Percentiles rank a stretch among this genome's conserved stretches.
phyloP scores from a whole-genome alignment of 768 basidiomycete species.

The Auriscalpium orientale region DNA sequence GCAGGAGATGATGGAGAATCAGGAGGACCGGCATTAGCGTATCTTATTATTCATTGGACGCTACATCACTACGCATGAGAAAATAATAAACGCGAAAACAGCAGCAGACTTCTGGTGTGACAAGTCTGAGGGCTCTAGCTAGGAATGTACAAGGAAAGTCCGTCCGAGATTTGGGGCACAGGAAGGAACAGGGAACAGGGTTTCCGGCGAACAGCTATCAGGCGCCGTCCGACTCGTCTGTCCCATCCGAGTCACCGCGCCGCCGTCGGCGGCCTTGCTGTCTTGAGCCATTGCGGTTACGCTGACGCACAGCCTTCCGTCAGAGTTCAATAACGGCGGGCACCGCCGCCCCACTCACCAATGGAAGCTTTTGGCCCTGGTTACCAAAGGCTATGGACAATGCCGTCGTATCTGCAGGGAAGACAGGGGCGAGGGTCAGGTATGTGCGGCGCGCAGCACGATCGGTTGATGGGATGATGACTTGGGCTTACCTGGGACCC shows the following conservation, averaged over 20 bases:
- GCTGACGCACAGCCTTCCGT: constrained; percentile 35
- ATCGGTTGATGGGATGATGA: background rate
- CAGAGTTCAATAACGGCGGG: constrained; percentile 7
- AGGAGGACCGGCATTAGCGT: background rate
- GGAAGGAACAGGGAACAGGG: background rate
- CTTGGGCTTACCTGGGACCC: constrained; percentile 69
- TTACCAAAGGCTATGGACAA: constrained; percentile 84
- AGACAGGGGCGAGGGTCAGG: background rate
- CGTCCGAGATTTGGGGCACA: background rate
- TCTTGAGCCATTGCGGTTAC: constrained; percentile 71
- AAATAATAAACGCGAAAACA: too few species aligned
- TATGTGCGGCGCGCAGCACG: background rate
- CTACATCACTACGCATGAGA: too few species aligned
- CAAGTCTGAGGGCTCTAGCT: background rate
- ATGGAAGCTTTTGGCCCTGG: constrained; percentile 82
- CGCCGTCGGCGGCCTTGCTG: constrained; percentile 52
- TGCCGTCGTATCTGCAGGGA: constrained; percentile 67
- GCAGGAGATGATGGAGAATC: background rate
- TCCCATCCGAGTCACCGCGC: constrained; percentile 54
- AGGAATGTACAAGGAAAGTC: constrained; percentile 2
- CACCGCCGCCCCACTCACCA: constrained; percentile 44
- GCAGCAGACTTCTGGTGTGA: too few species aligned
- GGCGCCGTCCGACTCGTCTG: constrained; percentile 59
- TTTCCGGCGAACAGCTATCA: constrained; percentile 13
- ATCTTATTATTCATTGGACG: background rate